phyloP scores from a whole-genome alignment of 192 early-diverging fungal species.

The Rhizophagus clarus region DNA sequence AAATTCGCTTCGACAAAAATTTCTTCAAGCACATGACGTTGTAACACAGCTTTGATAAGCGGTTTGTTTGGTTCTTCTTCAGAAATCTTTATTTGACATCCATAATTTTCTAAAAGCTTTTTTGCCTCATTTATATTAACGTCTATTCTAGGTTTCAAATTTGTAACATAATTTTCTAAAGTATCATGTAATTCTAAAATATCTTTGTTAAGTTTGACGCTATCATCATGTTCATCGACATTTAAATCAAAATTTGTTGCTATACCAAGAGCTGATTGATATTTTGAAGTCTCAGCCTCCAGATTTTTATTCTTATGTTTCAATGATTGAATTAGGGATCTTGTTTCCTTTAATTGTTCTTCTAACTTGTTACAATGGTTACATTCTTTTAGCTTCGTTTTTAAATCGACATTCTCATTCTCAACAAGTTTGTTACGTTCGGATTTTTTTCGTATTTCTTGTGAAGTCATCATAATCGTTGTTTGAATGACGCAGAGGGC shows the following conservation, averaged over 20 bases:
- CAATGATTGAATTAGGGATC: background rate
- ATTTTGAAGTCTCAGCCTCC: background rate
- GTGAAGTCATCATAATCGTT: too few species aligned
- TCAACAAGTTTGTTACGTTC: background rate
- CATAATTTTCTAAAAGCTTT: background rate
- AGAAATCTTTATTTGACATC: background rate
- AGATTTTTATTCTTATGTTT: background rate
- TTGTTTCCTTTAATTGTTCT: background rate
- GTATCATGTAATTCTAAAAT: background rate
- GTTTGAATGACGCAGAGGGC: too few species aligned
- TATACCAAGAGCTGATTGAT: slow-evolving; percentile 4
- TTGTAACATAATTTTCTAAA: background rate
- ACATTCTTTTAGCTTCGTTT: background rate
- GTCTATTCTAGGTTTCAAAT: background rate
- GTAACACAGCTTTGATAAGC: background rate
- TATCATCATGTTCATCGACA: background rate
- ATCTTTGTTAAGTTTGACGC: background rate
- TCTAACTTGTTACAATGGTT: background rate
- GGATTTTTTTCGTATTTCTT: background rate
- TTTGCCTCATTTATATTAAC: background rate
- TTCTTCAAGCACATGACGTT: background rate
- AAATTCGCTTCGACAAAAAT: background rate
- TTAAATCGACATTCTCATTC: background rate
- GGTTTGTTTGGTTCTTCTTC: background rate
- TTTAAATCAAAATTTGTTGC: background rate